These are phyloP conservation scores for Diddensiella caesifluorescens DNA, from an alignment of 805 yeast genomes.

Conservation along the genomic window DNA sequence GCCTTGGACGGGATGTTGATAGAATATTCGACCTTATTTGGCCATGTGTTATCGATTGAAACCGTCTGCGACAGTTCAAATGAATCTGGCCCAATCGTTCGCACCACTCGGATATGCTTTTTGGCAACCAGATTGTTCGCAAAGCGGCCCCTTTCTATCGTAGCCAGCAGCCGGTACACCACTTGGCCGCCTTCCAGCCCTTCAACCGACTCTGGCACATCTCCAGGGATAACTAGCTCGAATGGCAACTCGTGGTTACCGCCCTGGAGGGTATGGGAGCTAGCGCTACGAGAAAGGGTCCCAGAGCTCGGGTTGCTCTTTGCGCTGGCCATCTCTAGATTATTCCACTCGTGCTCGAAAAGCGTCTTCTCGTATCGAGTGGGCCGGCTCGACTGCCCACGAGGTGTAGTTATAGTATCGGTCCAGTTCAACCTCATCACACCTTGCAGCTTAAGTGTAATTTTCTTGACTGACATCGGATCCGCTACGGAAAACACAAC, in stretches of 20 bases:
- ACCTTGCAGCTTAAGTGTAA: constrained; percentile 62
- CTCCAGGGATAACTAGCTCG: constrained; percentile 77
- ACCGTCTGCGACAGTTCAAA: constrained; percentile 86
- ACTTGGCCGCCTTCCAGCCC: constrained; percentile 53
- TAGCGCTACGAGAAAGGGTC: constrained; percentile 16
- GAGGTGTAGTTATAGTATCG: constrained; percentile 43
- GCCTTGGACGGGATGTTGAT: constrained; percentile 84
- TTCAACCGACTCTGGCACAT: constrained; percentile 80
- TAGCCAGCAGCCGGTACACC: constrained; percentile 74
- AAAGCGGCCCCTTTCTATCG: constrained; percentile 77
- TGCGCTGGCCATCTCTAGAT: constrained; percentile 38
- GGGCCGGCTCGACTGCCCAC: constrained; percentile 26
- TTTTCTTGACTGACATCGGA: constrained; percentile 60
- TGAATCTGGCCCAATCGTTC: constrained; percentile 84
- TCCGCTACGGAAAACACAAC: constrained; percentile 73
- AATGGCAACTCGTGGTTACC: constrained; percentile 94
- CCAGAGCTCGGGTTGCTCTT: constrained; percentile 9
- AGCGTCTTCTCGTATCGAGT: constrained; percentile 49
- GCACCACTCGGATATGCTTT: constrained; percentile 70
- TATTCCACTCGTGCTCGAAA: constrained; percentile 77
- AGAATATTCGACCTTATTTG: constrained; percentile 83
- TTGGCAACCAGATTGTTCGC: constrained; percentile 57
- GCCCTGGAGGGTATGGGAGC: constrained; percentile 15
- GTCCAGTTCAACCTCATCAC: constrained; percentile 62
- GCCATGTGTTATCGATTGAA: constrained; percentile 94